Percentiles rank a stretch among this genome's conserved stretches.
phyloP scores from a whole-genome alignment of 2,329 filamentous ascomycete species.

The Alternaria tenuissima region DNA sequence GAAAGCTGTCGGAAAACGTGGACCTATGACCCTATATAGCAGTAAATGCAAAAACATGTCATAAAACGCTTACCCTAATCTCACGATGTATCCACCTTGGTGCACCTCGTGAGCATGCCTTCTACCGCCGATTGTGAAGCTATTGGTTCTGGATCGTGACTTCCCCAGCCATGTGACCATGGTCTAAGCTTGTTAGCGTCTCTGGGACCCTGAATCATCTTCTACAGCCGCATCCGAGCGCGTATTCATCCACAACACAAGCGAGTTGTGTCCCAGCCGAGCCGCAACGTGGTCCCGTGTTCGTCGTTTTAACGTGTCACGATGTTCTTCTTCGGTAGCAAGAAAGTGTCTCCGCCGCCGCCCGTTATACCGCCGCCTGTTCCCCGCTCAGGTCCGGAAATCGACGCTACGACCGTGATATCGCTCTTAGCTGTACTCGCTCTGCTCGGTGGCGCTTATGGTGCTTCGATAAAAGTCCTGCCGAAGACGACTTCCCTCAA shows the following conservation, averaged over 20 bases:
- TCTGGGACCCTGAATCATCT: constrained; percentile 30
- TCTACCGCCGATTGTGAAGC: constrained; percentile 30
- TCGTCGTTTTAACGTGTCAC: constrained; percentile 11
- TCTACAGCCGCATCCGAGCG: constrained; percentile 16
- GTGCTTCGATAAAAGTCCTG: constrained; percentile 59
- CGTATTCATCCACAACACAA: constrained; percentile 16
- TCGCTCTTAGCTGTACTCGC: constrained; percentile 64
- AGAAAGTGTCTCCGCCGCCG: constrained; percentile 59
- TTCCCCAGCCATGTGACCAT: constrained; percentile 36
- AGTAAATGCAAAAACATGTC: constrained; percentile 31
- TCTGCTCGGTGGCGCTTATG: constrained; percentile 63
- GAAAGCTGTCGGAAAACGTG: background rate
- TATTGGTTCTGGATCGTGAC: constrained; percentile 41
- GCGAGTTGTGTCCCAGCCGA: constrained; percentile 17
- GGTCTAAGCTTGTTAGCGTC: constrained; percentile 5
- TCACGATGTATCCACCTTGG: constrained; percentile 16
- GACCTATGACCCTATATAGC: constrained; percentile 22
- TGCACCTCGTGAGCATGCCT: constrained; percentile 27
- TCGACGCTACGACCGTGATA: constrained; percentile 61
- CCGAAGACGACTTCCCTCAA: constrained; percentile 63
- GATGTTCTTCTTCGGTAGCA: constrained; percentile 35
- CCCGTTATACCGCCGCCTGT: constrained; percentile 62
- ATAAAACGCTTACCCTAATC: constrained; percentile 17
- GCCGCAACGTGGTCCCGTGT: constrained; percentile 6
- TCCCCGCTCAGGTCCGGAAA: constrained; percentile 59